Percentiles rank a stretch among this genome's conserved stretches.
phyloP scores from a whole-genome alignment of 352 stramenopile species.

The Globisporangium polare region DNA sequence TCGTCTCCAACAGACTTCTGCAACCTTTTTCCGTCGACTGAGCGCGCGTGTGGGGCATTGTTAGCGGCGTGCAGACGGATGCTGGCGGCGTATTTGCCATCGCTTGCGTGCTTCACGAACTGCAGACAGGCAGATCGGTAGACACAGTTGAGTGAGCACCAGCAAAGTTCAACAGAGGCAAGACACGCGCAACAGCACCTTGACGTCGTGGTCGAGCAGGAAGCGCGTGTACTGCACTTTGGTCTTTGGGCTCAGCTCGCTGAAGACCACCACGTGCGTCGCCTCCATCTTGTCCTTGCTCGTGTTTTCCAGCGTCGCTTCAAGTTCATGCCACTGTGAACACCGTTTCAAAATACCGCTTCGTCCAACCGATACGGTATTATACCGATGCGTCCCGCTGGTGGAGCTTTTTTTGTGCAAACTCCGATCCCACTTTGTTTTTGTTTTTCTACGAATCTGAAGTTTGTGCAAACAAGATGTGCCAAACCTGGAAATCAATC shows the following conservation, averaged over 20 bases:
- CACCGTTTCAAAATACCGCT: too few species aligned
- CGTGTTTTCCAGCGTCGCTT: not conserved
- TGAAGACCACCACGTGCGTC: slow-evolving; percentile 53
- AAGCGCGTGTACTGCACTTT: slow-evolving; percentile 69
- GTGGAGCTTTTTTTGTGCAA: too few species aligned
- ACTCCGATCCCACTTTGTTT: too few species aligned
- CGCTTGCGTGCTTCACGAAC: slow-evolving; percentile 45
- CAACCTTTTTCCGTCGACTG: not conserved
- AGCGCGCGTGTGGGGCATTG: not conserved
- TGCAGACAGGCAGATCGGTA: slow-evolving; percentile 14
- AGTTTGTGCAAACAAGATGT: slow-evolving; percentile 13
- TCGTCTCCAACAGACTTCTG: not conserved
- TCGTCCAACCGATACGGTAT: too few species aligned
- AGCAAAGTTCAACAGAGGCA: not conserved
- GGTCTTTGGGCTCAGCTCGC: slow-evolving; percentile 51
- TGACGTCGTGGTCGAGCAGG: slow-evolving; percentile 57
- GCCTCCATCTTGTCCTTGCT: slow-evolving; percentile 10
- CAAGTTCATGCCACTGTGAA: too few species aligned
- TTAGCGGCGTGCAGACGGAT: slow-evolving; percentile 28
- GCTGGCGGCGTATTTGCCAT: slow-evolving; percentile 56
- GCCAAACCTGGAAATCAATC: not conserved
- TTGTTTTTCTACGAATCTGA: slow-evolving; percentile 8
- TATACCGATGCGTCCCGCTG: too few species aligned
- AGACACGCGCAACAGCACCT: slow-evolving; percentile 21
- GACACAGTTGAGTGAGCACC: too few species aligned